phyloP scores from a whole-genome alignment of 2,329 filamentous ascomycete species.

The Hypomyces rosellus region DNA sequence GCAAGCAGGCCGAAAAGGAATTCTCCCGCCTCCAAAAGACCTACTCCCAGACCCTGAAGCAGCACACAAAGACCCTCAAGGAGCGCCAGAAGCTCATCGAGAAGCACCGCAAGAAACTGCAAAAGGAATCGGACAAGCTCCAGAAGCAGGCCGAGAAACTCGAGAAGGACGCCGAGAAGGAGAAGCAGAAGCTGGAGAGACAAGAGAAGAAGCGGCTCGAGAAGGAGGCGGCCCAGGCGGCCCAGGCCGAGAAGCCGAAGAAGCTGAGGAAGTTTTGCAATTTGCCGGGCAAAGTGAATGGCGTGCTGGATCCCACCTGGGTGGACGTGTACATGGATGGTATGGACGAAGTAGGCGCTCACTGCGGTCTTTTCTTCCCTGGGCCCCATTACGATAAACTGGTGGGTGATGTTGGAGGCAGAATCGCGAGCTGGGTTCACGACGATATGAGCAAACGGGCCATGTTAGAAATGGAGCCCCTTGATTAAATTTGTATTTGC shows the following conservation, averaged over 20 bases:
- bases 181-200: constrained; percentile 24
- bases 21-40: constrained; percentile 55
- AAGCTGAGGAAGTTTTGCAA: constrained; percentile 75
- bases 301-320: constrained; percentile 65
- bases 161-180: constrained; percentile 25
- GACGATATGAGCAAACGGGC: constrained; percentile 48
- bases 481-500: too few relatives aligned
- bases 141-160: constrained; percentile 35
- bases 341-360: constrained; percentile 79
- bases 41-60: constrained; percentile 61
- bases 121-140: constrained; percentile 36
- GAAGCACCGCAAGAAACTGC: constrained; percentile 42
- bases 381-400: constrained; percentile 67
- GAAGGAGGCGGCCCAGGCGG: constrained; percentile 17
- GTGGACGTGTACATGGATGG: constrained; percentile 72
- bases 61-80: constrained; percentile 56
- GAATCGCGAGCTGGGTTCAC: constrained; percentile 63
- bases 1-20: constrained; percentile 65
- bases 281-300: constrained; percentile 51
- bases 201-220: constrained; percentile 24
- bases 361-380: constrained; percentile 73
- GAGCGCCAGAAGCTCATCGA: constrained; percentile 56
- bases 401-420: constrained; percentile 66
- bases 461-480: constrained; percentile 21
- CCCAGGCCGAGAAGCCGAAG: constrained; percentile 19